Conservation (phyloP, 192 early-diverging fungal species). For the Anaeromyces robustus region DNA sequence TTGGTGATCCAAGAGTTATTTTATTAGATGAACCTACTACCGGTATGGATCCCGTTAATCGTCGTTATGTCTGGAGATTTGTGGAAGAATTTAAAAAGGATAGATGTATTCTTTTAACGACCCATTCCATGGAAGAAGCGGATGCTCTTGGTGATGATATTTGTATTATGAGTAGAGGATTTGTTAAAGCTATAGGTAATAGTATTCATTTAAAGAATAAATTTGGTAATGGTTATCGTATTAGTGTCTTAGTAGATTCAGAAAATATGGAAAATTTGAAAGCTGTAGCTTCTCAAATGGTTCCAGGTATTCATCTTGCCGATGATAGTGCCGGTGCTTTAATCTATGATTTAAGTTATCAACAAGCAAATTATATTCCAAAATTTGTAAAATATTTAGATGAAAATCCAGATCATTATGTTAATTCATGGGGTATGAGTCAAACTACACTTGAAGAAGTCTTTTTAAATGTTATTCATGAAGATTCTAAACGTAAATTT, state of each 20-base stretch:
- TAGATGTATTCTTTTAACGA: constrained; percentile 53
- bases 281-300: not conserved
- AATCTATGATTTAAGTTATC: not conserved
- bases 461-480: too few species aligned
- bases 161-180: constrained; percentile 47
- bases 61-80: too few species aligned
- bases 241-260: constrained; percentile 7
- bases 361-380: not conserved
- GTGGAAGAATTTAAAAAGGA: too few species aligned
- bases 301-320: not conserved
- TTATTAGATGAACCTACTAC: too few species aligned
- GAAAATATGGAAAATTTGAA: not conserved
- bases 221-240: constrained; percentile 55
- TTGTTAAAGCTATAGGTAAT: constrained; percentile 39
- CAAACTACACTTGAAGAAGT: too few species aligned
- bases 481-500: too few species aligned
- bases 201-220: constrained; percentile 49
- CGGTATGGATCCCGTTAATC: too few species aligned
- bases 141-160: constrained; percentile 40
- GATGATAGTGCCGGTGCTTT: constrained; percentile 4
- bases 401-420: not conserved
- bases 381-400: constrained; percentile 5
- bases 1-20: too few species aligned
- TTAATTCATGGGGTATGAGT: constrained; percentile 3
- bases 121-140: constrained; percentile 61